Evolutionary conservation across 495 filamentous ascomycete genomes (phyloP), one percentile per base, ranked within the genome.

Genomic region (Aspergillus funiculosus): DNA sequence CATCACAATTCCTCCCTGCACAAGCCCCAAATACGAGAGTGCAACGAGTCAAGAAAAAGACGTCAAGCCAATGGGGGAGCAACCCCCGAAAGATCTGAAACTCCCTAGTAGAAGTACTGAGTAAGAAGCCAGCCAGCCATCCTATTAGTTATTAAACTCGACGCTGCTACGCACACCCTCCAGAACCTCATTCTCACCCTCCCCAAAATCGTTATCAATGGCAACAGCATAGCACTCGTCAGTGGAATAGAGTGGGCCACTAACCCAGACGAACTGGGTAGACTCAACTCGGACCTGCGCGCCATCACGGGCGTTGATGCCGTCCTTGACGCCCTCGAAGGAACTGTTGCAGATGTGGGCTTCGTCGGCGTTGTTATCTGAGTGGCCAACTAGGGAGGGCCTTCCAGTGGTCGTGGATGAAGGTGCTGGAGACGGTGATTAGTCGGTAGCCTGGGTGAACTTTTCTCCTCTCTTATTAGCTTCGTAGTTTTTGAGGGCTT

Each of bases 381-480:
- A 64, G 71, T 84, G 81, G 6, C 82, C 82, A 25, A 82, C 67
- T 0, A 86, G 68, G 0, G 74, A 76, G 27, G n/a, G 69, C 73
- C 60, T 86, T 86, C 67, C 67, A 84, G 70, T 86, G 81, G 63
- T 85, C 79, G 59, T 76, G 71, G 43, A 77, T 38, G 53, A 60
- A 69, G 50, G 60, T 70, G 58, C 74, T 74, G 35, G 71, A 73
- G 24, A 77, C 57, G 40, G 72, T 77, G 43, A 77, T 55, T 58
- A 75, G 59, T 77, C 74, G 21, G 69, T 58, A 18, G 66, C 74
- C 52, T 75, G 74, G 46, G 60, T 69, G 43, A 69, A 39, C 65
- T 66, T 31, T 11, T 9, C 18, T 10, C 4, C 35, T 36, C 15
- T 18, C 30, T 20, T 48, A 31, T 43, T 50, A 39, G 37, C 9